These are phyloP conservation scores for Penicillium sclerotiorum DNA, from an alignment of 2,329 filamentous ascomycete genomes.

Conservation along the genomic window DNA sequence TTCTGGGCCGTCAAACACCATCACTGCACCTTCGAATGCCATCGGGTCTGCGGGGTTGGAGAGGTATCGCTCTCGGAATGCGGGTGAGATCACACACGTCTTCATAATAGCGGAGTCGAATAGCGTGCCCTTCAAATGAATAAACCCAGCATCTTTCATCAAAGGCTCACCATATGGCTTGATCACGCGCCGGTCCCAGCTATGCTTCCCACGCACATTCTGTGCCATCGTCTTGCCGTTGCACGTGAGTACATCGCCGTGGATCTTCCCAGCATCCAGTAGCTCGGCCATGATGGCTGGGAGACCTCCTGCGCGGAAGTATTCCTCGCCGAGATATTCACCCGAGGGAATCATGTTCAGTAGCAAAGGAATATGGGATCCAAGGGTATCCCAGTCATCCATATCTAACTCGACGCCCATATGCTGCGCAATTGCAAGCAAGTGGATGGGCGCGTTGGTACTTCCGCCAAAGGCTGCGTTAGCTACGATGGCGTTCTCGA, in stretches of 20 bases:
- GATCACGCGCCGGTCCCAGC: conserved; percentile 56
- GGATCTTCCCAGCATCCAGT: conserved; percentile 51
- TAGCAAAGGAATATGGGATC: conserved; percentile 54
- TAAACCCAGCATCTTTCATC: conserved; percentile 55
- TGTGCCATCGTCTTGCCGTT: conserved; percentile 36
- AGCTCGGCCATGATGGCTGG: conserved; percentile 59
- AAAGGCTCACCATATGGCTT: conserved; percentile 49
- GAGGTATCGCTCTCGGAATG: conserved; percentile 51
- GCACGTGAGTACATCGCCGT: conserved; percentile 31
- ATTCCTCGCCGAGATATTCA: conserved; percentile 57
- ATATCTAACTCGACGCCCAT: conserved; percentile 54
- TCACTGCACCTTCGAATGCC: conserved; percentile 52
- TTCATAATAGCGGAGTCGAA: conserved; percentile 59
- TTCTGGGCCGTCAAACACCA: conserved; percentile 56
- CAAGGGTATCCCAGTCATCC: conserved; percentile 58
- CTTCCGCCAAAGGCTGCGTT: conserved; percentile 61
- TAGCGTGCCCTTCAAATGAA: conserved; percentile 52
- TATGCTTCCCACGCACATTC: conserved; percentile 36
- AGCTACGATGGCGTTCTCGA: conserved; percentile 59
- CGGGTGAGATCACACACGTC: conserved; percentile 53
- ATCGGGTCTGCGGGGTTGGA: conserved; percentile 50
- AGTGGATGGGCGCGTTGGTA: conserved; percentile 60
- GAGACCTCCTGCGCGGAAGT: conserved; percentile 57
- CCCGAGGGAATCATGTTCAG: conserved; percentile 60
- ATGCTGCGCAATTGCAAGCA: conserved; percentile 59